These are phyloP conservation scores for Trypanosoma lewisi DNA, from an alignment of 208 protist genomes.

Conservation along the genomic window DNA sequence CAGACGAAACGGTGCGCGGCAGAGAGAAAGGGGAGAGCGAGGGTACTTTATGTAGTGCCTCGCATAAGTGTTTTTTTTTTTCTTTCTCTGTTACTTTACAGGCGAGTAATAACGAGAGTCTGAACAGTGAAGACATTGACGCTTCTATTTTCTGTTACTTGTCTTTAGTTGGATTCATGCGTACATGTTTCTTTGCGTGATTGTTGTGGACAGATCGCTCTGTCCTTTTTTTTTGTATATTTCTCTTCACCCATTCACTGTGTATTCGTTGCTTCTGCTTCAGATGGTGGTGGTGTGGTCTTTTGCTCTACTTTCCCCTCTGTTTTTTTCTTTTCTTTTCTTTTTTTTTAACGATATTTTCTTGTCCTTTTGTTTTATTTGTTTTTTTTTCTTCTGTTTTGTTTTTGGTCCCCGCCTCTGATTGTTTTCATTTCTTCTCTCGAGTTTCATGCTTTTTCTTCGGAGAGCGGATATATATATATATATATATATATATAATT, in stretches of 20 bases:
- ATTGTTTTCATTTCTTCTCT: not conserved
- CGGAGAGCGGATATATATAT: not conserved
- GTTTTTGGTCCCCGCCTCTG: not conserved
- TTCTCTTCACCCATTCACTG: not conserved
- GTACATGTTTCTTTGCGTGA: no score
- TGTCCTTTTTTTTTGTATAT: conserved; percentile 3
- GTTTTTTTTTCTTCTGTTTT: conserved; percentile 1
- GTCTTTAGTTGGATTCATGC: no score
- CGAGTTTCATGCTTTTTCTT: not conserved
- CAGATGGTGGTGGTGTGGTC: not conserved
- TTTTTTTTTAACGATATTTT: conserved; percentile 25
- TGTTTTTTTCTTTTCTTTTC: conserved; percentile 21
- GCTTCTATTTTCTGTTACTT: no score
- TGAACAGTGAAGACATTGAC: no score
- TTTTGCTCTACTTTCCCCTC: conserved; percentile 19
- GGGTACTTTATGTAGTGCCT: no score
- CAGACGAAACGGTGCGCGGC: no score
- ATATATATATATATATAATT: no score
- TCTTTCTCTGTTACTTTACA: no score
- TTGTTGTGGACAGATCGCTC: no score
- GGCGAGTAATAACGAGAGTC: no score
- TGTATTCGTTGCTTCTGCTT: not conserved
- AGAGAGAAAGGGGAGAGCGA: no score
- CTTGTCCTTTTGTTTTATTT: conserved; percentile 3
- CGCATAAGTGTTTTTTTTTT: no score